Base-by-base conservation (phyloP, 208 protist genomes). In the Herpetomonas samuelpessoai region DNA sequence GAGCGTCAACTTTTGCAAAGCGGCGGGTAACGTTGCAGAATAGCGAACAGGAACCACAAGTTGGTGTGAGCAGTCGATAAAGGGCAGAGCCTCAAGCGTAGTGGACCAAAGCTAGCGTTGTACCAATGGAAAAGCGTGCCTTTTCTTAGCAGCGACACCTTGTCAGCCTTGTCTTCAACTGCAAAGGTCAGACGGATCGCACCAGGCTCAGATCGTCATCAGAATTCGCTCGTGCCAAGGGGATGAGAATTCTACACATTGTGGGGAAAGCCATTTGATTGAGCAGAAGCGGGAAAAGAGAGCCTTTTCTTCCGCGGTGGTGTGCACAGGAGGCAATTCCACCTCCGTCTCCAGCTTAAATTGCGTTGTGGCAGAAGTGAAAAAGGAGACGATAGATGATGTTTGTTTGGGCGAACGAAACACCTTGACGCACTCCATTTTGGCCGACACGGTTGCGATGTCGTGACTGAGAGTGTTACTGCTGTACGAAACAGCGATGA, bases 221-320 rank as follows among this genome's bases (percentile, higher is more conserved):
- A 84, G 70, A 12, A 88, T 59, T 57, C 71, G 87, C 12, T 74
- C 69, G 63, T 94, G 88, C 79, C 76, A 88, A 3, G 84, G 88
- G 6, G 88, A 83, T 3, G 66, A 62, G 26, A 94, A 79, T 67
- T 91, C 74, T 6, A 94, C 61, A 54, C 88, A 94, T 51, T 86
- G 81, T 30, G 88, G 82, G 0, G 88, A 94, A 39, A 94, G 68
- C 88, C 88, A 94, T 26, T 66, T 76, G n/a, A 91, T 45, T 18
- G 54, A 59, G 35, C 80, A 90, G 55, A 74, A 73, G 1, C 31
- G 64, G 18, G 76, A 63, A 38, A 93, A 61, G 28, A 39, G 24
- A 1, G 52, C 24, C 24, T 4, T 61, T 0, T 75, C 70, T 6
- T 44, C 51, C 2, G 26, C 16, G n/a, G 31, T 38, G 2, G 52